phyloP scores from a whole-genome alignment of 2,329 filamentous ascomycete species.

The Monilinia polystroma region DNA sequence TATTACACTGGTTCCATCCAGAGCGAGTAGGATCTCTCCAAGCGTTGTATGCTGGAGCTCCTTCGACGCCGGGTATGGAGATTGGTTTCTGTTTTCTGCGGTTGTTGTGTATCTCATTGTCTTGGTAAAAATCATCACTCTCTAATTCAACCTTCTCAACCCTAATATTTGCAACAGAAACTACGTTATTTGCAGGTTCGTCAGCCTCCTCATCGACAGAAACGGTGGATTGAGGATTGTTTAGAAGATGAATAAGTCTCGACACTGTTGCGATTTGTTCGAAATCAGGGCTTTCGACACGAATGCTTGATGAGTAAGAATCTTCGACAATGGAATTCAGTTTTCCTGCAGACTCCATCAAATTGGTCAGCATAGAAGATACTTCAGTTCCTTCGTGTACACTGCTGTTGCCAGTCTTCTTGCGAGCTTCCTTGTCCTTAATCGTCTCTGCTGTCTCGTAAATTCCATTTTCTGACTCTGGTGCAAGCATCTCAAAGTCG shows the following conservation, averaged over 20 bases:
- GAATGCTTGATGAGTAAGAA: not conserved
- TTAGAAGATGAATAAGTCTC: not conserved
- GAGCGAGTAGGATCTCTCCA: constrained; percentile 8
- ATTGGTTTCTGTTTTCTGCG: not conserved
- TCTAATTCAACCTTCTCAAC: not conserved
- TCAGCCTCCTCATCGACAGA: not conserved
- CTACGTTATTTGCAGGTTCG: not conserved
- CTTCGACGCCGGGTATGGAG: not conserved
- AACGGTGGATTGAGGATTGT: not conserved
- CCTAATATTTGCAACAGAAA: not conserved
- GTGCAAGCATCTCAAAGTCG: not conserved
- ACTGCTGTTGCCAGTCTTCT: not conserved
- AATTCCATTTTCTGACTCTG: not conserved
- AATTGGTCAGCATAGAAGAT: not conserved
- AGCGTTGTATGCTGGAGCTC: not conserved
- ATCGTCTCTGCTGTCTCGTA: not conserved
- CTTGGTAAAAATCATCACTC: not conserved
- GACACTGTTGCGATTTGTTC: not conserved
- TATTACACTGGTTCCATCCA: not conserved
- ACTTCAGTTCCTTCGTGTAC: not conserved
- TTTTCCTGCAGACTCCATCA: not conserved
- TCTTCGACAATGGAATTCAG: not conserved
- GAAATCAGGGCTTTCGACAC: not conserved
- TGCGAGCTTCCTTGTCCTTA: not conserved
- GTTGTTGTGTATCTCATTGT: not conserved